Conservation (phyloP, 2,329 filamentous ascomycete genomes). For the Lecanicillium sp. region DNA sequence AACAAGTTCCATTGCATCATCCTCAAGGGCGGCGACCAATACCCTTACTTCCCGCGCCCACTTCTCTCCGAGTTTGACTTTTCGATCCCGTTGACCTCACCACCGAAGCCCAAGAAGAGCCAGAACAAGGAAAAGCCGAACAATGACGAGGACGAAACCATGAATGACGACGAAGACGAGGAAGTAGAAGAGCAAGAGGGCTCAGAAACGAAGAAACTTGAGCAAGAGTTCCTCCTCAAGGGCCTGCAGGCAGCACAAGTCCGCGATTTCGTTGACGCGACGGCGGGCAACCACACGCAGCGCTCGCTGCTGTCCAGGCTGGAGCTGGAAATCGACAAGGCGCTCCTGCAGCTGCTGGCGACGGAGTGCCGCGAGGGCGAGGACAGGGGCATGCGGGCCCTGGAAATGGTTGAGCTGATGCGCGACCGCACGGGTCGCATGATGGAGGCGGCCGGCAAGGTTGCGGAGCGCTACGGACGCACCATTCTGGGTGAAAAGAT, state of each 20-base stretch:
- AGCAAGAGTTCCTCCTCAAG: conserved; percentile 74
- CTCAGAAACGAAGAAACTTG: conserved; percentile 55
- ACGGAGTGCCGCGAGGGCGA: conserved; percentile 88
- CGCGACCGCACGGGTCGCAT: conserved; percentile 78
- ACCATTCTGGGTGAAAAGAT: conserved; percentile 85
- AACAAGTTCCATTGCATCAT: conserved; percentile 98
- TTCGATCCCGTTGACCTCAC: conserved; percentile 66
- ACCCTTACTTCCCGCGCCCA: conserved; percentile 87
- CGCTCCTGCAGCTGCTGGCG: conserved; percentile 79
- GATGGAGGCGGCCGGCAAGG: conserved; percentile 83
- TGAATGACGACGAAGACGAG: conserved; percentile 26
- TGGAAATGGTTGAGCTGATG: conserved; percentile 86
- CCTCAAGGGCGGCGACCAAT: conserved; percentile 86
- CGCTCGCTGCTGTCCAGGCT: conserved; percentile 59
- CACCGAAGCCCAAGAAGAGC: conserved; percentile 27
- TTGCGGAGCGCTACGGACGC: conserved; percentile 78
- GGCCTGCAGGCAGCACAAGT: conserved; percentile 67
- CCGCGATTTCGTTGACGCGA: conserved; percentile 64
- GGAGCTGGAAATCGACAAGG: conserved; percentile 84
- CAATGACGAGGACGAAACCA: conserved; percentile 22
- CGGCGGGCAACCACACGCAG: conserved; percentile 50
- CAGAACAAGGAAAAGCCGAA: conserved; percentile 19
- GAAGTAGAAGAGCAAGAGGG: conserved; percentile 22
- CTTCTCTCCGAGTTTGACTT: conserved; percentile 92
- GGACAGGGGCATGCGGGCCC: conserved; percentile 85